These are phyloP conservation scores for Salix viminalis DNA, from an alignment of 345 rosid species.

Conservation along the genomic window DNA sequence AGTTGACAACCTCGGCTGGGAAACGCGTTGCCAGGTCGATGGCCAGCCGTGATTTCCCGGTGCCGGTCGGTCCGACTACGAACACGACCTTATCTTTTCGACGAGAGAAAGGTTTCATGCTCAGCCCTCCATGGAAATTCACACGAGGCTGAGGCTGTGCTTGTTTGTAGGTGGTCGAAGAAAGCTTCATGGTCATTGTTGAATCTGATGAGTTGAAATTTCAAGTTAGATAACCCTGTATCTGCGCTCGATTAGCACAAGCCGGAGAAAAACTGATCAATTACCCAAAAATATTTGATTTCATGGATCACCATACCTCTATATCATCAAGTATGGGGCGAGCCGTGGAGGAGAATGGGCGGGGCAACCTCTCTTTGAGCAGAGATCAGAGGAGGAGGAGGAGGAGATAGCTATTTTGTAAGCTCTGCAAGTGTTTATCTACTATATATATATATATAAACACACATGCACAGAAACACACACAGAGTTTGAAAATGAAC, in stretches of 20 bases:
- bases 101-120: slow-evolving; percentile 41
- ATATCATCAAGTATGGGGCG: slow-evolving; percentile 8
- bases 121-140: slow-evolving; percentile 40
- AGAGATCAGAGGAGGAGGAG: neutral
- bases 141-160: slow-evolving; percentile 48
- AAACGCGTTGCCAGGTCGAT: slow-evolving; percentile 72
- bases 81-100: slow-evolving; percentile 71
- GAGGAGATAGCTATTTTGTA: neutral
- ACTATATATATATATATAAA: neutral
- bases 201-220: neutral
- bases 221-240: neutral
- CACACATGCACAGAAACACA: too few species aligned
- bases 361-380: neutral
- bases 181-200: slow-evolving; percentile 37
- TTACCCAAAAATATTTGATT: neutral
- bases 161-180: slow-evolving; percentile 44
- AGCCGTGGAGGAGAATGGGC: neutral
- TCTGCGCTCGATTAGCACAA: neutral
- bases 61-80: slow-evolving; percentile 87
- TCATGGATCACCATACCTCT: slow-evolving; percentile 17
- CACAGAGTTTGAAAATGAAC: neutral
- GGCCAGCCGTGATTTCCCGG: slow-evolving; percentile 79
- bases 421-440: neutral
- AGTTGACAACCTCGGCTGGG: slow-evolving; percentile 71
- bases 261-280: neutral